A percentile compares a stretch with the other conserved stretches of the same genome.
These are phyloP conservation scores for Isoetes taiwanensis DNA, from an alignment of 75 land plant genomes.

Conservation along the genomic window DNA sequence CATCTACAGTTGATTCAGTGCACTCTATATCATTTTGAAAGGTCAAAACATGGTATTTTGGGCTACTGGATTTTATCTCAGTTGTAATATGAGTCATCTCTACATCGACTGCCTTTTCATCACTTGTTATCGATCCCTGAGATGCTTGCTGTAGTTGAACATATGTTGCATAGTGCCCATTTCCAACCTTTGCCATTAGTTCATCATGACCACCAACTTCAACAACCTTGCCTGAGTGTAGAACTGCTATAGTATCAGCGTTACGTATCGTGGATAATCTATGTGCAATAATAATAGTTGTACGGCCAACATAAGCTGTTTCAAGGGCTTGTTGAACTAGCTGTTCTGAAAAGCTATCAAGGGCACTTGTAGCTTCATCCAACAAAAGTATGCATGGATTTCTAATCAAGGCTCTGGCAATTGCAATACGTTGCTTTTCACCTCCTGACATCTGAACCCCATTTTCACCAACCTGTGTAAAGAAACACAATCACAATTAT, in stretches of 20 bases:
- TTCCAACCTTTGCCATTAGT: constrained; percentile 62
- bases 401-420: constrained; percentile 84
- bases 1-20: too few relatives aligned
- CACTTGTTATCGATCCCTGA: too few relatives aligned
- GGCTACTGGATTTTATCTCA: too few relatives aligned
- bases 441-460: too few relatives aligned
- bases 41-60: too few relatives aligned
- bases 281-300: constrained; percentile 90
- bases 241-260: constrained; percentile 87
- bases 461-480: too few relatives aligned
- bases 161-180: constrained; percentile 86
- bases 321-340: constrained; percentile 97
- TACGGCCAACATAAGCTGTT: constrained; percentile 85
- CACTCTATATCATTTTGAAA: too few relatives aligned
- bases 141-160: too few relatives aligned
- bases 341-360: constrained; percentile 85
- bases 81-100: too few relatives aligned
- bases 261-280: constrained; percentile 89
- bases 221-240: constrained; percentile 87
- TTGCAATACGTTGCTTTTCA: too few relatives aligned
- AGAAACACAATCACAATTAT: too few relatives aligned
- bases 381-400: constrained; percentile 87
- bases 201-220: constrained; percentile 91
- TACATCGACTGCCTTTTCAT: too few relatives aligned
- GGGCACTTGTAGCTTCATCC: constrained; percentile 89